Evolutionary conservation across 148 eudicot genomes (phyloP).

Genomic region (Dysphania ambrosioides): DNA sequence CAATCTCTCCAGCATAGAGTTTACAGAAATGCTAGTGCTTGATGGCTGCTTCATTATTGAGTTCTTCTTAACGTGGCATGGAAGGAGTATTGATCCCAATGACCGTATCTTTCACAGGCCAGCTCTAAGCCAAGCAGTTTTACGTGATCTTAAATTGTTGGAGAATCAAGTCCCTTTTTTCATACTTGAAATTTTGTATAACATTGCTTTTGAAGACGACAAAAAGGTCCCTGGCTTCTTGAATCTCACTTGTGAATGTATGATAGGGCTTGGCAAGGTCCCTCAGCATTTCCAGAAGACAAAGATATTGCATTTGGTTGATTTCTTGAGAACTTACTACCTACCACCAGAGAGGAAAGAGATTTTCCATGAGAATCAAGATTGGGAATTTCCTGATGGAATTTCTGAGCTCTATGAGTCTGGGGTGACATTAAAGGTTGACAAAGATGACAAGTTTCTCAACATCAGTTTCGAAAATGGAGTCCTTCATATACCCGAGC

Average conservation of each 20-base stretch:
- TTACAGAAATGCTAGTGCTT: slow-evolving; percentile 32
- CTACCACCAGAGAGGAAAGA: slow-evolving; percentile 31
- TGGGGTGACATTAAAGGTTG: slow-evolving; percentile 30
- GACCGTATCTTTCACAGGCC: slow-evolving; percentile 36
- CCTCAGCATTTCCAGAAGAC: slow-evolving; percentile 26
- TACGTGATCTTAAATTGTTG: slow-evolving; percentile 31
- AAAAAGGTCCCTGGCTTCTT: slow-evolving; percentile 21
- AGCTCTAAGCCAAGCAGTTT: slow-evolving; percentile 28
- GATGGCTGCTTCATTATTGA: slow-evolving; percentile 37
- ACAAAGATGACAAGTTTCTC: slow-evolving; percentile 29
- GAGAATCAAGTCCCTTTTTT: slow-evolving; percentile 36
- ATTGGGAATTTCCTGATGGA: slow-evolving; percentile 40
- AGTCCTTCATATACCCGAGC: slow-evolving; percentile 25
- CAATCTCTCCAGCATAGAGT: slow-evolving; percentile 28
- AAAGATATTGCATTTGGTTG: slow-evolving; percentile 30
- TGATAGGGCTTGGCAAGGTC: slow-evolving; percentile 24
- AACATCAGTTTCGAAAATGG: slow-evolving; percentile 33
- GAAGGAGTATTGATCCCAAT: not conserved
- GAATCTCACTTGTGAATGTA: slow-evolving; percentile 29
- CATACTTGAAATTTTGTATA: slow-evolving; percentile 31
- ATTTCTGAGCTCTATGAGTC: slow-evolving; percentile 33
- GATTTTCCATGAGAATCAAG: not conserved
- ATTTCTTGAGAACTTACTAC: slow-evolving; percentile 35
- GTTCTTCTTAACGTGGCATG: slow-evolving; percentile 31
- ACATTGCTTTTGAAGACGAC: slow-evolving; percentile 29